Percentiles rank a stretch among this genome's conserved stretches.
Conservation (phyloP, 257 asterid species). For the Plectranthus barbatus region DNA sequence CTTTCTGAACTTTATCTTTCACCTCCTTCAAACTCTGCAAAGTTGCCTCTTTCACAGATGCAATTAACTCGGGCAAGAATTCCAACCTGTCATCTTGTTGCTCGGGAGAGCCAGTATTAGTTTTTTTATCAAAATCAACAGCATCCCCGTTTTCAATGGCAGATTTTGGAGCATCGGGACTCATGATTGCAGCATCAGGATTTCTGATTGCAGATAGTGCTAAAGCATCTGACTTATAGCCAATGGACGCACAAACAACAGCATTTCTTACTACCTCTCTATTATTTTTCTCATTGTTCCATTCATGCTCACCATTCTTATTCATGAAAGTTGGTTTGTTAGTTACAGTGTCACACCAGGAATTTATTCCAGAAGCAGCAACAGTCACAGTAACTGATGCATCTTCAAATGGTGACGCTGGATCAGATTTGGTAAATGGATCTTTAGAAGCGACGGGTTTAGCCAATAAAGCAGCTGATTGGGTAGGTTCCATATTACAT, state of each 20-base stretch:
- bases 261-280: constrained; percentile 24
- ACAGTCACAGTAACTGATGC: constrained; percentile 9
- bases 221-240: constrained; percentile 20
- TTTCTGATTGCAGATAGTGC: constrained; percentile 17
- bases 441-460: constrained; percentile 20
- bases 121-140: constrained; percentile 25
- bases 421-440: constrained; percentile 25
- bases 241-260: constrained; percentile 18
- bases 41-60: constrained; percentile 56
- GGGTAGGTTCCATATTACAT: constrained; percentile 26
- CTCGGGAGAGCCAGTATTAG: constrained; percentile 14
- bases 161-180: constrained; percentile 11
- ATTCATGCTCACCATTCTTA: constrained; percentile 25
- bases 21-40: constrained; percentile 49
- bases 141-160: constrained; percentile 22
- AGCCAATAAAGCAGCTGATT: constrained; percentile 26
- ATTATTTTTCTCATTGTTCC: constrained; percentile 17
- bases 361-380: constrained; percentile 25
- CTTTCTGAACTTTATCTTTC: constrained; percentile 46
- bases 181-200: constrained; percentile 15
- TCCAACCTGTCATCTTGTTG: constrained; percentile 36
- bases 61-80: constrained; percentile 64
- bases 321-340: constrained; percentile 16
- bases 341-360: constrained; percentile 17
- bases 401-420: constrained; percentile 26